Evolutionary conservation across 2,329 filamentous ascomycete genomes (phyloP), one percentile per base, ranked within the genome.

Genomic region (Diplodia intermedia): DNA sequence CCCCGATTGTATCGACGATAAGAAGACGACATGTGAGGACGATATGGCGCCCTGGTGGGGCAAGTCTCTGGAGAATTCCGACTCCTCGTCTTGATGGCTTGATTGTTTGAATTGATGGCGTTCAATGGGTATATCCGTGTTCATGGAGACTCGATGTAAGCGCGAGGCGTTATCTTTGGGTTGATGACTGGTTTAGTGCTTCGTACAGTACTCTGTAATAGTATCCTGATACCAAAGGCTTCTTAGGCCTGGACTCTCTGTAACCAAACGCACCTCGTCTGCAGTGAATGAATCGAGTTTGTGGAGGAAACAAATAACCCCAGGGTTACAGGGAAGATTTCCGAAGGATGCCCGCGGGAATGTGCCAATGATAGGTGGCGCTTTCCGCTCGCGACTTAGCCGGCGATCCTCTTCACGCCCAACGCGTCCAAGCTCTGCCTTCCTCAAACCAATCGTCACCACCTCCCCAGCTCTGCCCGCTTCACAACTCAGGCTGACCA

Each of bases 11-110:
- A 86, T 88, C 47, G 76, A 77, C 6, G 84, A 85, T 57, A 75
- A 71, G 55, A 79, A 71, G 61, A 82, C 87, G 61, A 88, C 86
- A 71, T 98, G 95, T 78, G 88, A 90, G 70, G 85, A 86, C 65
- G 90, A 94, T 77, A 89, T 94, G 72, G 83, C 84, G 54, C 79
- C 83, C n/a, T 87, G 79, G 57, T 79, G 82, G 50, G 72, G 75
- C 69, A 68, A 73, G 66, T 70, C 82, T 68, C 79, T 76, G 14
- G n/a, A 40, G 74, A 29, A 74, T 76, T 43, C 53, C 14, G 49
- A 40, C 15, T 33, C 40, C 26, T 60, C 52, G 15, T 54, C 20
- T 36, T 61, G 56, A 62, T 14, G 60, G n/a, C 33, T 49, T 26
- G 15, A 43, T 18, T n/a, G 20, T 43, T 40, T 65, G 14, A 26